Evolutionary conservation across 202 grass and related monocot species (phyloP), one percentile per base, ranked within the genome.

Genomic region (Cymbopogon flexuosus): DNA sequence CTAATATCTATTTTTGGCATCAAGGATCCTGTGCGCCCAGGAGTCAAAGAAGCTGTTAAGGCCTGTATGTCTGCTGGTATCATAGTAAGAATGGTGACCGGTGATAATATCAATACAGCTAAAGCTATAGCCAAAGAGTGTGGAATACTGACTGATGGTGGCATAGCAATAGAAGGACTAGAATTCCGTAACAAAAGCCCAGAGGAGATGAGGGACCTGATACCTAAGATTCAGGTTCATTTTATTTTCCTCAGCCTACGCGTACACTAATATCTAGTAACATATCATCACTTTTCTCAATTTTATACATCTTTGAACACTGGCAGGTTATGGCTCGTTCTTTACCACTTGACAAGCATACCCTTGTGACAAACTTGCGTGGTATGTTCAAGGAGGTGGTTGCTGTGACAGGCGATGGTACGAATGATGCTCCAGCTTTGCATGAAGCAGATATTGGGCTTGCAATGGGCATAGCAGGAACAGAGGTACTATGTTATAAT

Each of bases 381-480:
- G 84, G 70, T 43, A 93, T 95, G 90, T 91, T 89, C 80, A 67
- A 66, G 71, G 96, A 98, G 80, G 90, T 99, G 29, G 90, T 99
- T 85, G 90, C 96, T 29, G 92, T 99, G 64, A 95, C 96, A 56
- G 92, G 96, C 52, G 96, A 99, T 85, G 96, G 96, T 51, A 99
- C 96, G 5, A 99, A 99, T 65, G 96, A 98, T 85, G 92, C 96
- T 81, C 96, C 96, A 36, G 96, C 96, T 52, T 89, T 99, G 74
- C 92, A 99, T 63, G 96, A 99, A 87, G 73, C 92, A 83, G 96
- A 99, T 73, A 99, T 99, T 79, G 96, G 96, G 19, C 96, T 99
- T 81, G 96, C 96, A 60, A 99, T 99, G 96, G 96, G 92, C 12
- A 99, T 99, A 88, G 80, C 96, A 74, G 96, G 96, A 49, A 99